A percentile compares a stretch with the other conserved stretches of the same genome.
These are phyloP conservation scores for Coniferiporia sulphurascens DNA, from an alignment of 1,284 basidiomycete species.

Conservation along the genomic window DNA sequence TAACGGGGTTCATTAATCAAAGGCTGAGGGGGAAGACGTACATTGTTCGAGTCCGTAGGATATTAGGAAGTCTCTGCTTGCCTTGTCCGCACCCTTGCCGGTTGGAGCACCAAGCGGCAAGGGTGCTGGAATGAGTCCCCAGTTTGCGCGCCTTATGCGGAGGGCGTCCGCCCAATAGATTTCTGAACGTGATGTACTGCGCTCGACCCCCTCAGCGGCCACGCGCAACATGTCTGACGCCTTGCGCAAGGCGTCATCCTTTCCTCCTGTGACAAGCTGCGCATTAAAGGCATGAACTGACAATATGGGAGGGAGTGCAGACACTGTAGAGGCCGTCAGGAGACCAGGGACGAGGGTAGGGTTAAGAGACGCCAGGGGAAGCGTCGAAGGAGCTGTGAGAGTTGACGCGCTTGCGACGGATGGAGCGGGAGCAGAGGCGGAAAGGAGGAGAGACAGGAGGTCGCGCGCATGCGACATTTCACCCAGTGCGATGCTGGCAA, in stretches of 20 bases:
- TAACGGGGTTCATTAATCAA: conserved; percentile 12
- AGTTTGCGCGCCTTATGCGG: conserved; percentile 66
- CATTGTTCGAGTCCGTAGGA: conserved; percentile 77
- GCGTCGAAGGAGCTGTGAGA: conserved; percentile 20
- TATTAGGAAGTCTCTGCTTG: conserved; percentile 72
- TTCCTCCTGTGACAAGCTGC: conserved; percentile 67
- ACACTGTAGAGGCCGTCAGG: conserved; percentile 59
- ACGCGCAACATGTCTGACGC: conserved; percentile 64
- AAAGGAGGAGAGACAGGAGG: conserved; percentile 51
- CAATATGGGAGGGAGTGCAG: conserved; percentile 54
- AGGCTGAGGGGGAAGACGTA: conserved; percentile 34
- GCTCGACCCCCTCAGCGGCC: conserved; percentile 65
- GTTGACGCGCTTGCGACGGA: conserved; percentile 18
- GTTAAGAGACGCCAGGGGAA: conserved; percentile 23
- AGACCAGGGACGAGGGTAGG: conserved; percentile 31
- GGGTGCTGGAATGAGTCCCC: conserved; percentile 72
- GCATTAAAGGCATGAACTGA: conserved; percentile 73
- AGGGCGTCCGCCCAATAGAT: conserved; percentile 77
- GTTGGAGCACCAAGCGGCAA: conserved; percentile 60
- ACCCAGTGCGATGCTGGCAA: conserved; percentile 59
- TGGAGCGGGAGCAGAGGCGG: conserved; percentile 26
- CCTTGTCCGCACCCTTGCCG: conserved; percentile 70
- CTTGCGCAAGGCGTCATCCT: conserved; percentile 70
- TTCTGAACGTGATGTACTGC: conserved; percentile 53
- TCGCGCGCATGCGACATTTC: conserved; percentile 75